Evolutionary conservation across 225 moss, liverwort and hornwort species (phyloP).

Genomic region (Physcomitrellopsis africana): DNA sequence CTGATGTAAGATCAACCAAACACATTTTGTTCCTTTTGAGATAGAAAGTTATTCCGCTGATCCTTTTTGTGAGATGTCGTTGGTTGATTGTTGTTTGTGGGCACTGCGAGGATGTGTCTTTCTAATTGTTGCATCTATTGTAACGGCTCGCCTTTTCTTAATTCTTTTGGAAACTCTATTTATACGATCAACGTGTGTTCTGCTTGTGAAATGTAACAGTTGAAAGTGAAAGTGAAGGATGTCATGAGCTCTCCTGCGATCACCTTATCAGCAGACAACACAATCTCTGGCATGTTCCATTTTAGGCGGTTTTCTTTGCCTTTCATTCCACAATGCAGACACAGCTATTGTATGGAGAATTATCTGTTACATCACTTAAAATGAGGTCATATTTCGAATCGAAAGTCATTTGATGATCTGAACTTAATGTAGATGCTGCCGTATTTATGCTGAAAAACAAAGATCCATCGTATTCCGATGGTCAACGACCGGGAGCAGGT

Average conservation of each 20-base stretch:
- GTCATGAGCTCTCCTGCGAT: constrained; percentile 44
- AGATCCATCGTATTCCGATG: constrained; percentile 79
- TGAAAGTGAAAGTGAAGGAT: constrained; percentile 30
- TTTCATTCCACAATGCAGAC: constrained; percentile 8
- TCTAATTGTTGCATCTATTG: background rate
- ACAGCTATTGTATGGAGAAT: background rate
- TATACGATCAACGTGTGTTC: background rate
- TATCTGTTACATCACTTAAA: background rate
- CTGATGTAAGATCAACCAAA: constrained; percentile 16
- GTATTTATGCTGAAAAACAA: constrained; percentile 78
- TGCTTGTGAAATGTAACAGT: constrained; percentile 20
- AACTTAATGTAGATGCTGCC: constrained; percentile 53
- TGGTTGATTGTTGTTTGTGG: background rate
- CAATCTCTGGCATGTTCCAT: constrained; percentile 34
- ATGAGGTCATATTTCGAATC: background rate
- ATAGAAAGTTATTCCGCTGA: background rate
- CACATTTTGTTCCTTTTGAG: background rate
- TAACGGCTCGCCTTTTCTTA: background rate
- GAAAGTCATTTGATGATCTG: background rate
- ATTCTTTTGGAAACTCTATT: background rate
- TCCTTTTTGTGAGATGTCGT: too few relatives aligned
- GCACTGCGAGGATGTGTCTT: background rate
- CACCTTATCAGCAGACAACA: constrained; percentile 39
- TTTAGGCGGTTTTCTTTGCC: constrained; percentile 12
- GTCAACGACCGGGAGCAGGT: constrained; percentile 58